Base-by-base conservation (phyloP, 352 stramenopile species). In the Sclerospora graminicola region DNA sequence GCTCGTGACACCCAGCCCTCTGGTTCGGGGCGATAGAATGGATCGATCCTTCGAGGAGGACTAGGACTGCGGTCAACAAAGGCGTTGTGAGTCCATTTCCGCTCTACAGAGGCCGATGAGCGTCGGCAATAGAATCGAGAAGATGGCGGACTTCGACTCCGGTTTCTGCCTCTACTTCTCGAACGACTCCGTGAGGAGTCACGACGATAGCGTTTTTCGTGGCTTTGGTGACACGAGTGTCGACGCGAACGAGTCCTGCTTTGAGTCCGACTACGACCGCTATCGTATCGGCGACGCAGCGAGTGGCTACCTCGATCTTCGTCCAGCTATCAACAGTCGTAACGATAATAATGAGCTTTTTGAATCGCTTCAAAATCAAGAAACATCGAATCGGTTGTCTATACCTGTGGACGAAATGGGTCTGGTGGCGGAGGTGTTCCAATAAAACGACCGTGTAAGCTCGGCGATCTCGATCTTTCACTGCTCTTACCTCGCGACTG, bases 61-160 rank as follows among this genome's bases (percentile, higher is more conserved):
- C 80, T 92, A 1, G 75, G 80, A 41, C 80, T 92, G 13, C 78
- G 73, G 35, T 74, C 69, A 13, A 84, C 57, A 30, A 84, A 92
- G 0, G 60, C 80, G 15, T 73, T 70, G 34, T 92, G 80, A 11
- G 71, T 79, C 80, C 80, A 92, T 26, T 64, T 61, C 18, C 47
- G 56, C 13, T 71, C 57, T 9, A 45, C 33, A 6, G 65, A 62
- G 19, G 57, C 46, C 8, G 62, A 65, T n/a, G 44, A 60, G 6
- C 53, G 54, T 10, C 48, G 51, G 2, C 36, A 41, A 30, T 52
- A 34, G 39, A 33, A 45, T 16, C 40, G 21, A 23, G 48, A 41
- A 20, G 40, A 42, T 34, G 44, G 37, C 19, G 40, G 51, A 21
- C 56, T 64, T 41, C 48, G 58, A 36, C 57, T 70, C 11, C 46